Percentiles rank a stretch among this genome's conserved stretches.
These are phyloP conservation scores for Bipolaris victoriae DNA, from an alignment of 2,329 filamentous ascomycete genomes.

Conservation along the genomic window DNA sequence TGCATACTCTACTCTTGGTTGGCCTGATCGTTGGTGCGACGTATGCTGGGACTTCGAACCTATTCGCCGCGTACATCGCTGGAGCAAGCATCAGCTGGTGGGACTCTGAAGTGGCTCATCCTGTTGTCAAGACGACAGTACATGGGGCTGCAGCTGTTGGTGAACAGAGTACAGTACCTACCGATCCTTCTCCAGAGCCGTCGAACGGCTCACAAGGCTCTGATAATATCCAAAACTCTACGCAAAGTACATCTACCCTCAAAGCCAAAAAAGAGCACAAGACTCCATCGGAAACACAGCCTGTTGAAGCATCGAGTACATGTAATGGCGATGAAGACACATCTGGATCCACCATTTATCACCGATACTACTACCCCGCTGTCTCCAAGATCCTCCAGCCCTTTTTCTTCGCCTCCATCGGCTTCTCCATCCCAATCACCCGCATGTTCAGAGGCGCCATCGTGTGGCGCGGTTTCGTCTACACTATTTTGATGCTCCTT, in stretches of 20 bases:
- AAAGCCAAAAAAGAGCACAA: background rate
- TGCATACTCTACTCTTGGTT: constrained; percentile 60
- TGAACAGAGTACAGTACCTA: background rate
- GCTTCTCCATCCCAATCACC: constrained; percentile 78
- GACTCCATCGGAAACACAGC: background rate
- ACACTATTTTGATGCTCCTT: constrained; percentile 72
- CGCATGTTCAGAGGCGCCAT: constrained; percentile 68
- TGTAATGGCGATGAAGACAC: background rate
- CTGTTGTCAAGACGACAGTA: background rate
- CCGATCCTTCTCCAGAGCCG: no score
- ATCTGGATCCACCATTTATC: constrained; percentile 48
- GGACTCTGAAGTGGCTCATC: constrained; percentile 52
- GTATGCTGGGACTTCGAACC: constrained; percentile 67
- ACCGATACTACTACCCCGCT: constrained; percentile 54
- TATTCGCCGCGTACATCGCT: constrained; percentile 67
- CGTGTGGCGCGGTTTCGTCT: constrained; percentile 76
- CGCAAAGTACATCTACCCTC: background rate
- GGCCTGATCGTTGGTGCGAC: constrained; percentile 58
- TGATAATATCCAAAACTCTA: background rate
- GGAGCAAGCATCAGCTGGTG: constrained; percentile 67
- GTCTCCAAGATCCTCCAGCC: constrained; percentile 66
- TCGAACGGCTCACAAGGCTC: background rate
- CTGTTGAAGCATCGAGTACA: background rate
- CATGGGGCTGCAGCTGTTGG: background rate
- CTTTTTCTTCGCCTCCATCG: constrained; percentile 77